Evolutionary conservation across 2,329 filamentous ascomycete species (phyloP).

Genomic region (Fusarium sp.): DNA sequence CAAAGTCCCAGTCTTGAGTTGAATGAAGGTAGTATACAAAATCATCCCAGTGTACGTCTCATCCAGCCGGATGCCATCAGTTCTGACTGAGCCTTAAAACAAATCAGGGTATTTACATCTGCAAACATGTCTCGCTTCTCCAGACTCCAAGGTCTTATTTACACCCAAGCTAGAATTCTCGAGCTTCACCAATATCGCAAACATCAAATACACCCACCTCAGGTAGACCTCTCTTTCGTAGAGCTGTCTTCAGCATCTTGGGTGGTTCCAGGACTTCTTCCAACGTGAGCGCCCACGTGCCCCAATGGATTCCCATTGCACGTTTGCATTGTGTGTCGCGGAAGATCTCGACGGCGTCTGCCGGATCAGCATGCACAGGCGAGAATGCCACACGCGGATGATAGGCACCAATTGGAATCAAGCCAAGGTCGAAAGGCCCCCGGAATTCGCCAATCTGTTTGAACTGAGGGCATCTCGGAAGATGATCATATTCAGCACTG

Average conservation of each 20-base stretch:
- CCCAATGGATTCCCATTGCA: constrained; percentile 93
- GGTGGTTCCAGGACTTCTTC: constrained; percentile 91
- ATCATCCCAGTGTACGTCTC: background rate
- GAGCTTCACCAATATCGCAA: constrained; percentile 85
- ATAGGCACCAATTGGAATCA: constrained; percentile 95
- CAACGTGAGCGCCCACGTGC: constrained; percentile 84
- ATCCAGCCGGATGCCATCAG: background rate
- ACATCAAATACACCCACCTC: constrained; percentile 82
- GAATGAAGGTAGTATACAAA: background rate
- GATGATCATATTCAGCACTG: constrained; percentile 68
- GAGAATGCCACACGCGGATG: constrained; percentile 77
- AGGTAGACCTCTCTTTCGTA: constrained; percentile 71
- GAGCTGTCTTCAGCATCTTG: constrained; percentile 73
- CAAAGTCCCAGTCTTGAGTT: background rate
- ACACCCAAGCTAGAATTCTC: constrained; percentile 67
- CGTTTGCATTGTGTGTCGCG: constrained; percentile 78
- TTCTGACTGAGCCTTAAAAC: constrained; percentile 4
- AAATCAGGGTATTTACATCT: constrained; percentile 27
- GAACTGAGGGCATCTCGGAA: constrained; percentile 85
- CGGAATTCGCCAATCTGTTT: constrained; percentile 80
- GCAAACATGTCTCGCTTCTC: constrained; percentile 2
- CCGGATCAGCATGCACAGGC: constrained; percentile 85
- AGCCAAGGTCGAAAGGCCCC: constrained; percentile 88
- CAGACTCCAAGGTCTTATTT: background rate
- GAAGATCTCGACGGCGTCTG: constrained; percentile 91